phyloP scores from a whole-genome alignment of 495 filamentous ascomycete genomes.

The Xylaria castorea region DNA sequence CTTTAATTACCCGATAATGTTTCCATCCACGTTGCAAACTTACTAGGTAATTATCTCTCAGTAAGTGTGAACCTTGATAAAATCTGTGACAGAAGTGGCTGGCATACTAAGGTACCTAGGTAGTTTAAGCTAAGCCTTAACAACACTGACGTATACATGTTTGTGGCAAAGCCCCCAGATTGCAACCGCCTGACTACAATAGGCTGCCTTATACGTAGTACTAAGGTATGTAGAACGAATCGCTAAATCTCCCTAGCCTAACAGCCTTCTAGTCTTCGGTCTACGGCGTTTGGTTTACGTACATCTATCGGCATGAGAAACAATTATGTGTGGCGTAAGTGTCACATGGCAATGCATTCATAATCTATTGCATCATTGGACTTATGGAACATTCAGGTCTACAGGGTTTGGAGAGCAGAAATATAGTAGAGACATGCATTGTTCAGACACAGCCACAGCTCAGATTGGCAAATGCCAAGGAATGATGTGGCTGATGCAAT shows the following conservation, averaged over 20 bases:
- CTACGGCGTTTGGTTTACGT: background rate
- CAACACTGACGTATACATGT: background rate
- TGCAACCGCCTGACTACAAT: background rate
- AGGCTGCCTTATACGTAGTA: background rate
- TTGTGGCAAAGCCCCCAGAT: background rate
- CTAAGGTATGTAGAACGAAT: background rate
- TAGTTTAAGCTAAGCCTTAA: background rate
- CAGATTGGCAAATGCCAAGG: background rate
- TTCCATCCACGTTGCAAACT: no score
- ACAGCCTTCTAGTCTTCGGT: background rate
- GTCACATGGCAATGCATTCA: background rate
- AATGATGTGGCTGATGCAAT: conserved; percentile 11
- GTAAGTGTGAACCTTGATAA: no score
- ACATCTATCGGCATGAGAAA: background rate
- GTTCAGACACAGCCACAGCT: conserved; percentile 5
- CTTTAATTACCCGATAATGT: no score
- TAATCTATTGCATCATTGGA: background rate
- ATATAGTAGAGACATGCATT: background rate
- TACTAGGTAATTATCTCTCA: no score
- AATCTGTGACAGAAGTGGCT: no score
- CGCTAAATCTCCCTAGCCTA: background rate
- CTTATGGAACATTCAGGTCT: background rate
- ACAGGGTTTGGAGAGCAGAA: background rate
- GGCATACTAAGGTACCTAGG: no score
- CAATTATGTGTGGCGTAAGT: background rate